Percentiles rank a stretch among this genome's conserved stretches.
Evolutionary conservation across 2,329 filamentous ascomycete species (phyloP).

Genomic region (Clonostachys solani): DNA sequence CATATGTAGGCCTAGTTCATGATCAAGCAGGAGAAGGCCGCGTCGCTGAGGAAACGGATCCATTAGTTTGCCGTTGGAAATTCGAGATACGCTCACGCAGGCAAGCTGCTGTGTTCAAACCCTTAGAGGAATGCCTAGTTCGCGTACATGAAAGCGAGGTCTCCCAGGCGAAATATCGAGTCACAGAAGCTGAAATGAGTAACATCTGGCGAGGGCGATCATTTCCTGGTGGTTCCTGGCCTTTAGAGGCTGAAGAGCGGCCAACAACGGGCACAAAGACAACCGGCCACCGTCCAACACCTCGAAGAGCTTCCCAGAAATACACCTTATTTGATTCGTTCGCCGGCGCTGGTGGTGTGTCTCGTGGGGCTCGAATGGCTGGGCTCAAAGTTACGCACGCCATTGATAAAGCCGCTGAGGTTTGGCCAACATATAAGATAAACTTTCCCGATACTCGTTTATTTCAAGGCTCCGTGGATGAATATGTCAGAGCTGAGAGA

Average conservation of each 20-base stretch:
- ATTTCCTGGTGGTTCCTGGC: conserved; percentile 24
- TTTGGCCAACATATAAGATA: conserved; percentile 49
- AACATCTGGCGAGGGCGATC: conserved; percentile 21
- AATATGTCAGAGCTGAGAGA: conserved; percentile 36
- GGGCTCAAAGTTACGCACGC: conserved; percentile 58
- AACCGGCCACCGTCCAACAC: neutral
- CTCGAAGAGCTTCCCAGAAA: conserved; percentile 25
- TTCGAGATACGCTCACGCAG: conserved; percentile 16
- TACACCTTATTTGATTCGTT: conserved; percentile 72
- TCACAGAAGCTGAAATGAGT: conserved; percentile 22
- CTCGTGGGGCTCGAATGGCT: conserved; percentile 53
- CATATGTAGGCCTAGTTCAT: neutral
- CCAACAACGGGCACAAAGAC: conserved; percentile 15
- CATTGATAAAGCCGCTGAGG: conserved; percentile 57
- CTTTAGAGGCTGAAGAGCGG: conserved; percentile 1
- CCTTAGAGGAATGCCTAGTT: conserved; percentile 23
- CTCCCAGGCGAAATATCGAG: conserved; percentile 14
- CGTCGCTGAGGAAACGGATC: conserved; percentile 18
- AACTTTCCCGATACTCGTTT: conserved; percentile 55
- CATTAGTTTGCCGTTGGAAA: conserved; percentile 50
- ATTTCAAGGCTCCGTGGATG: conserved; percentile 38
- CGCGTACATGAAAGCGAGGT: conserved; percentile 24
- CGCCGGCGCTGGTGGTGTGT: conserved; percentile 69
- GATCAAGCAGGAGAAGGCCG: conserved; percentile 5
- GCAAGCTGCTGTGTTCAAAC: conserved; percentile 11